Base-by-base conservation (phyloP, 192 early-diverging fungal genomes). In the Coemansia guatemalensis region DNA sequence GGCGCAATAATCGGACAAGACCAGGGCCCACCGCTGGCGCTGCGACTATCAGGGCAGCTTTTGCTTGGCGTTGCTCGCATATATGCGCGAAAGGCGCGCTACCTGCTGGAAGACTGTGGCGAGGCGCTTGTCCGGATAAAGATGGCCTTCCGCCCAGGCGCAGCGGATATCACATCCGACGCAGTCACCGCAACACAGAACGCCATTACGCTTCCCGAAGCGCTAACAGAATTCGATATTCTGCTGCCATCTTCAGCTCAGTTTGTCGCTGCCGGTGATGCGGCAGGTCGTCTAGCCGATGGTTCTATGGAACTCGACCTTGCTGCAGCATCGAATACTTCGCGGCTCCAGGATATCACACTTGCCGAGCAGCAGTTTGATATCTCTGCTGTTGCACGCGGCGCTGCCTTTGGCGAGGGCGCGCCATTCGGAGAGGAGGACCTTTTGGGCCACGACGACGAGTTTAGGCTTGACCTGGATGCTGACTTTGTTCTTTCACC, bases 91-190 rank as follows among this genome's bases (percentile, higher is more conserved):
- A 99, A 99, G 76, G 90, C 97, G 1, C 89, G 88, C 48, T 99
- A 99, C 67, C 80, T 99, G 47, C 83, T 99, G 4, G 96, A 99
- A 65, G 97, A 99, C 72, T 98, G 96, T 69, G 92, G 91, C 69
- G 96, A 98, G 53, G 96, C 97, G 1, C 79, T 98, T 22, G 76
- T 95, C 29, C 93, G 95, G 55, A 94, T 99, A 63, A 97, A 98
- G 66, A 84, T 96, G 87, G 93, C 95, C 55, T 73, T 84, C 58
- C 44, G 69, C 1, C 74, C 78, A 8, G 94, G 92, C 11, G 88
- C 87, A 22, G 93, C 94, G 3, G 95, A 98, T 63, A 85, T 96
- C 69, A 85, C 92, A 7, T 86, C 84, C 7, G 91, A 91, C 32
- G 79, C 89, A 8, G 73, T 86, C 27, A 71, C 85, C 1, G 90